phyloP scores from a whole-genome alignment of 75 land plant genomes.

The Sequoiadendron giganteum region DNA sequence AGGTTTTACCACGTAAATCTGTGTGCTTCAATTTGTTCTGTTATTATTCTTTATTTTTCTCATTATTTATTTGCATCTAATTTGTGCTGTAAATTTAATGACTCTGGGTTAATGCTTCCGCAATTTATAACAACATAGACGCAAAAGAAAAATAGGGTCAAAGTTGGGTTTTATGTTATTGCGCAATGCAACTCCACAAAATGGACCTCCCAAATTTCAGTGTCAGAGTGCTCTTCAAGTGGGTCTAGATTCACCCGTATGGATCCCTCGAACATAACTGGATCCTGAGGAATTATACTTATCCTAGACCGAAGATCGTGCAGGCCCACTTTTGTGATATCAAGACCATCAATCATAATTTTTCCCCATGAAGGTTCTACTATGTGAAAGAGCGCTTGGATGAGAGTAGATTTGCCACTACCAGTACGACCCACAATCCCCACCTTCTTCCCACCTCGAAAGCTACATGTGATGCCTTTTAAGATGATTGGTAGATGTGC shows the following conservation, averaged over 20 bases:
- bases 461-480: conserved; percentile 38
- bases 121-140: no score
- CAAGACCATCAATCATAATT: conserved; percentile 40
- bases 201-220: conserved; percentile 39
- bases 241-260: conserved; percentile 35
- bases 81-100: no score
- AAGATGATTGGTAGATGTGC: conserved; percentile 26
- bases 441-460: conserved; percentile 35
- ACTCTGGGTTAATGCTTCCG: no score
- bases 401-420: conserved; percentile 39
- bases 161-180: neutral
- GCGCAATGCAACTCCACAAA: neutral
- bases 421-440: conserved; percentile 45
- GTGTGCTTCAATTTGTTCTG: no score
- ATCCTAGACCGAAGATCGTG: conserved; percentile 31
- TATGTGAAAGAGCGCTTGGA: conserved; percentile 38
- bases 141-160: neutral
- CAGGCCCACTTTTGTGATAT: conserved; percentile 27
- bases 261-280: conserved; percentile 37
- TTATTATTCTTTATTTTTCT: no score
- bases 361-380: conserved; percentile 38
- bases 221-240: conserved; percentile 26
- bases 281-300: conserved; percentile 45
- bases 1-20: no score
- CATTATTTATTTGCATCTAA: no score